These are phyloP conservation scores for Erythrobasidium hasegawianum DNA, from an alignment of 1,284 basidiomycete genomes.

Conservation along the genomic window DNA sequence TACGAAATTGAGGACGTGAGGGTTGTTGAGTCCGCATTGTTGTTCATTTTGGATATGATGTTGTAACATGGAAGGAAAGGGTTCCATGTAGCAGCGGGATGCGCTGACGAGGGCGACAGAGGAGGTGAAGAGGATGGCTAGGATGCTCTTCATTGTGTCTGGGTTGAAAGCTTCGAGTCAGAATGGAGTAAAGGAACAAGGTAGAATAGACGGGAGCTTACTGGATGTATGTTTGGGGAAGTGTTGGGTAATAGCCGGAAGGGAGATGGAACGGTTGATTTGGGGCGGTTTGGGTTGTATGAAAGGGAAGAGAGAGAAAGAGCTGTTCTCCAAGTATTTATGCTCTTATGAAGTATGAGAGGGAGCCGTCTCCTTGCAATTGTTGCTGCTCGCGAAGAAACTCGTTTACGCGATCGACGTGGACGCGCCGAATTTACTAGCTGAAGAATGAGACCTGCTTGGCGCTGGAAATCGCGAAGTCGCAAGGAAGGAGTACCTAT, in stretches of 20 bases:
- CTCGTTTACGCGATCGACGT: too few relatives aligned
- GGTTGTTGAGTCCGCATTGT: conserved; percentile 26
- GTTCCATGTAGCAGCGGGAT: conserved; percentile 22
- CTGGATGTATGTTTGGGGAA: neutral
- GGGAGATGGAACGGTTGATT: neutral
- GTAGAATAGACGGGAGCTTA: neutral
- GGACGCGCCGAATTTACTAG: too few relatives aligned
- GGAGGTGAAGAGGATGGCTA: conserved; percentile 1
- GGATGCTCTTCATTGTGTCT: conserved; percentile 1
- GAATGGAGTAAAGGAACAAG: neutral
- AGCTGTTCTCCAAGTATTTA: neutral
- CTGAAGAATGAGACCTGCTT: too few relatives aligned
- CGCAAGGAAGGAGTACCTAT: too few relatives aligned
- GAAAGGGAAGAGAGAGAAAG: neutral
- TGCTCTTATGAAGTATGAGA: too few relatives aligned
- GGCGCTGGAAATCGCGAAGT: neutral
- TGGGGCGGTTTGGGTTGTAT: neutral
- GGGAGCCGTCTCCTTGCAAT: too few relatives aligned
- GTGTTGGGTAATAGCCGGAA: neutral
- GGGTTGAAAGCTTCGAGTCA: neutral
- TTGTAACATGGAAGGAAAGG: conserved; percentile 27
- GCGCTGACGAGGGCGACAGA: conserved; percentile 9
- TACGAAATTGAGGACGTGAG: conserved; percentile 25
- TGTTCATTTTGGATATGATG: conserved; percentile 10
- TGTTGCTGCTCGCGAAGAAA: too few relatives aligned